Base-by-base conservation (phyloP, 306 rosid species). In the Cucumis hystrix region DNA sequence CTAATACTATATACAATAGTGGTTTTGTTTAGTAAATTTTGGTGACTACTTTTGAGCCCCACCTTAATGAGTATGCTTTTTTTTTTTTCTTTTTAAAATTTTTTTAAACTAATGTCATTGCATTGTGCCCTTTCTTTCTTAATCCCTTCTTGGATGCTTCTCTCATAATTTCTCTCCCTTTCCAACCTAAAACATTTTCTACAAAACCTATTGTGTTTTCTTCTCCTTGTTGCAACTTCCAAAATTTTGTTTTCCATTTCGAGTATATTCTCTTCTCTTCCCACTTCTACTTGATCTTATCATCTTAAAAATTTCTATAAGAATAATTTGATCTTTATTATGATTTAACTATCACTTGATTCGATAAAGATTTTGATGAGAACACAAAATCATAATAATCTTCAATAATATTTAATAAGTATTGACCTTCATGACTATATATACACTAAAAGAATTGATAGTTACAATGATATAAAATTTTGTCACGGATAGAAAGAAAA, bases 21-120 rank as follows among this genome's bases (percentile, higher is more conserved):
- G 75, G 72, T 5, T 43, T 43, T 69, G 57, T 45, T 69, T 69
- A 69, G 57, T 68, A 66, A 37, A 45, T 20, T 45, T 69, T 41
- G 56, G 35, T 43, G 75, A 45, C 57, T 69, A 69, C 56, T 69
- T 69, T 69, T 43, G 11, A 69, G 75, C 57, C 75, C 75, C 75
- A 69, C 75, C 33, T 69, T 69, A 20, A 69, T 43, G 75, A 69
- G 75, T 69, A 41, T 69, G 56, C 74, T n/a, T 17, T 16, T 64
- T 35, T 5, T 39, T 62, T 64, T 63, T 63, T 10, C 21, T 62
- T 62, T 63, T 37, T n/a, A n/a, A n/a, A 28, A 6, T 6, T 66
- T 5, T 39, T 1, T 9, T 66, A 62, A 2, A 30, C 8, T 35
- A 64, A 14, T 23, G 13, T 7, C 23, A 33, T 14, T 30, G 45